Evolutionary conservation across 2,329 filamentous ascomycete genomes (phyloP).

Genomic region (Phaeosphaeriaceae sp.): DNA sequence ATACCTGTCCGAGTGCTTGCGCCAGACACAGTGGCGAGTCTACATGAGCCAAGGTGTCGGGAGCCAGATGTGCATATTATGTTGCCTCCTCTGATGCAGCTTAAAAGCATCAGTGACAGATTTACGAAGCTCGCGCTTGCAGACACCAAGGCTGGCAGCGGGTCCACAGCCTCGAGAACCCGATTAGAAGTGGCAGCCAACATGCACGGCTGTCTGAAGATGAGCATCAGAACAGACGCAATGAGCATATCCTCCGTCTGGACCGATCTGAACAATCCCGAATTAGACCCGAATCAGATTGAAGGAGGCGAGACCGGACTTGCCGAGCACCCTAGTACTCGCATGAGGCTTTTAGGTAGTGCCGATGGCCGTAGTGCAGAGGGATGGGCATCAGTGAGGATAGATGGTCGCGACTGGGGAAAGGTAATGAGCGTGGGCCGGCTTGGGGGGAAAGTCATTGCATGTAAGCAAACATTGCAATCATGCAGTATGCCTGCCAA

Average conservation of each 20-base stretch:
- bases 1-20: constrained; percentile 92
- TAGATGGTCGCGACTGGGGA: constrained; percentile 95
- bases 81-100: constrained; percentile 81
- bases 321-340: constrained; percentile 80
- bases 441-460: constrained; percentile 88
- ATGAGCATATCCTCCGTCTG: constrained; percentile 86
- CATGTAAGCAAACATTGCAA: constrained; percentile 64
- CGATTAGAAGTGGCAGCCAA: constrained; percentile 89
- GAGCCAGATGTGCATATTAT: constrained; percentile 95
- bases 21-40: constrained; percentile 82
- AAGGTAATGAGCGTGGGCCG: constrained; percentile 90
- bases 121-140: constrained; percentile 78
- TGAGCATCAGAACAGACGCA: constrained; percentile 82
- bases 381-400: constrained; percentile 85
- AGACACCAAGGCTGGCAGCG: constrained; percentile 45
- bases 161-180: constrained; percentile 34
- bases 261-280: constrained; percentile 84
- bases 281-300: constrained; percentile 79
- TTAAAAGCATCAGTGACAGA: constrained; percentile 93
- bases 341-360: constrained; percentile 67
- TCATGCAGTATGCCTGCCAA: not conserved
- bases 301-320: constrained; percentile 68
- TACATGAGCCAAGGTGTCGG: constrained; percentile 88
- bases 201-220: constrained; percentile 85
- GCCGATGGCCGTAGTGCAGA: constrained; percentile 72